These are phyloP conservation scores for Pseudocercospora fuligena DNA, from an alignment of 2,329 filamentous ascomycete species.

Conservation along the genomic window DNA sequence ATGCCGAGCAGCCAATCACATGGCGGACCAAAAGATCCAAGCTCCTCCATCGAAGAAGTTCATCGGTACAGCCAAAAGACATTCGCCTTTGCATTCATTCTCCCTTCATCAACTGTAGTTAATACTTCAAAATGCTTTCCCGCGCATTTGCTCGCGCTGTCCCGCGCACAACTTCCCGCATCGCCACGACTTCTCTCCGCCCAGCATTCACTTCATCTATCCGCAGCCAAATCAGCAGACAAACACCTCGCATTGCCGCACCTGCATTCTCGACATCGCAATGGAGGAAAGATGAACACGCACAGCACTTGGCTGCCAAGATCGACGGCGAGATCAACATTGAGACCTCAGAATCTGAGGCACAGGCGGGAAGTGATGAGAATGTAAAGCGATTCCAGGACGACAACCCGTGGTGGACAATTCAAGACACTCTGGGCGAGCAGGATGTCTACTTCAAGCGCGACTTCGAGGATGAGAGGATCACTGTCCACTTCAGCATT, in stretches of 20 bases:
- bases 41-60: slow-evolving; percentile 6
- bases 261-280: slow-evolving; percentile 50
- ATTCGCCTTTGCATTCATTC: background rate
- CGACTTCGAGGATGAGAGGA: slow-evolving; percentile 84
- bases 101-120: background rate
- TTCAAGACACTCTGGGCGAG: slow-evolving; percentile 78
- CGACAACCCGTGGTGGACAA: slow-evolving; percentile 75
- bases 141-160: slow-evolving; percentile 51
- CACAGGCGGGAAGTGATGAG: slow-evolving; percentile 60
- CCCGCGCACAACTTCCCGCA: slow-evolving; percentile 49
- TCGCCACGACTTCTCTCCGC: slow-evolving; percentile 46
- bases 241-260: slow-evolving; percentile 35
- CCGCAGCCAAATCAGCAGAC: slow-evolving; percentile 26
- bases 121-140: slow-evolving; percentile 47
- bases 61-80: background rate
- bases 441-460: slow-evolving; percentile 87
- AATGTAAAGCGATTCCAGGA: slow-evolving; percentile 84
- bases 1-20: slow-evolving; percentile 13
- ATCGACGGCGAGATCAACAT: slow-evolving; percentile 81
- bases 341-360: slow-evolving; percentile 70
- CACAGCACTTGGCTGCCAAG: slow-evolving; percentile 84
- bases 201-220: slow-evolving; percentile 33
- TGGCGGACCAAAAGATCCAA: background rate
- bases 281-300: slow-evolving; percentile 55
- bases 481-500: slow-evolving; percentile 83